Evolutionary conservation across 164 flowering plant species (phyloP).

Genomic region (Dillenia suffruticosa): DNA sequence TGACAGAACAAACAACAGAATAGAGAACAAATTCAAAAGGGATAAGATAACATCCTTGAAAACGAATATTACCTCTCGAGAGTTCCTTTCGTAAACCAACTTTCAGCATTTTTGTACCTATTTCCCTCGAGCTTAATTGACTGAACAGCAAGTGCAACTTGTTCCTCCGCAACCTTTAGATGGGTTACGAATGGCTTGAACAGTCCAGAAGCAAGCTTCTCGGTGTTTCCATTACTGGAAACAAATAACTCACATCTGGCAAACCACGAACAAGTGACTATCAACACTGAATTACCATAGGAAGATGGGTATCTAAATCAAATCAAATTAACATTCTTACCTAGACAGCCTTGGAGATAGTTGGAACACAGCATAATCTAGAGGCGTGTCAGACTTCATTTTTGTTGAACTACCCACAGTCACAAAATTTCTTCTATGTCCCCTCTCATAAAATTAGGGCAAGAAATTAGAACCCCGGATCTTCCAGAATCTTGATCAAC

Average conservation of each 20-base stretch:
- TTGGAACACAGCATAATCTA: slow-evolving; percentile 79
- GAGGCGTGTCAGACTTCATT: slow-evolving; percentile 63
- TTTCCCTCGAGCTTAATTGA: slow-evolving; percentile 80
- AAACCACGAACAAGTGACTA: slow-evolving; percentile 8
- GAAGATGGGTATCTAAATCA: not conserved
- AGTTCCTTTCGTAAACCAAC: slow-evolving; percentile 96
- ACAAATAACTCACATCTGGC: slow-evolving; percentile 89
- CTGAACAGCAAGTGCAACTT: slow-evolving; percentile 53
- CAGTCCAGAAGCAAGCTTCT: slow-evolving; percentile 91
- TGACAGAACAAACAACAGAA: too few relatives aligned
- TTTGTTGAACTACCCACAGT: slow-evolving; percentile 8
- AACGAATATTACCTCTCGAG: slow-evolving; percentile 72
- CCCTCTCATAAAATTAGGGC: slow-evolving; percentile 2
- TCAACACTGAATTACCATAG: too few relatives aligned
- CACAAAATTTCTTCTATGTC: slow-evolving; percentile 12
- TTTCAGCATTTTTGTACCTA: slow-evolving; percentile 46
- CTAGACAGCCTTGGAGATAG: slow-evolving; percentile 74
- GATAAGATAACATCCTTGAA: not conserved
- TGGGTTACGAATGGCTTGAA: slow-evolving; percentile 85
- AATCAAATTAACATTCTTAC: slow-evolving; percentile 27
- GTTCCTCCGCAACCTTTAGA: slow-evolving; percentile 81
- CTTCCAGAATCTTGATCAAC: slow-evolving; percentile 7
- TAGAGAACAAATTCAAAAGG: not conserved
- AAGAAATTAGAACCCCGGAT: slow-evolving; percentile 1
- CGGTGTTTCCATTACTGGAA: slow-evolving; percentile 66